Evolutionary conservation across 2,329 filamentous ascomycete genomes (phyloP).

Genomic region (Cladosporium austrohemisphaericum): DNA sequence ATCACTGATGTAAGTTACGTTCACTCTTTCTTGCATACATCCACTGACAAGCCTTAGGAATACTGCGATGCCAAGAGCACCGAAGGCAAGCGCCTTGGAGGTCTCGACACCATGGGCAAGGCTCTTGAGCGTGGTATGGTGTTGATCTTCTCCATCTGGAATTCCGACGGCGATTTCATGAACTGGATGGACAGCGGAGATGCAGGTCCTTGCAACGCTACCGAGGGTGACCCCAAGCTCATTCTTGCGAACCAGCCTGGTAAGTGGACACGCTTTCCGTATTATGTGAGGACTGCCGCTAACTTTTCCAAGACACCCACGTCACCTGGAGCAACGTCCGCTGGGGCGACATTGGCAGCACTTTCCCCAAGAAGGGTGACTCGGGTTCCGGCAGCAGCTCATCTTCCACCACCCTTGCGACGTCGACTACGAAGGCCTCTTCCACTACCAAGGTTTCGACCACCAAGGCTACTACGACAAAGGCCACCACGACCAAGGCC

Average conservation of each 20-base stretch:
- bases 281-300: no score
- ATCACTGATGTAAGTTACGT: neutral
- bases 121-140: constrained; percentile 58
- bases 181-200: constrained; percentile 63
- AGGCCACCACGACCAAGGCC: neutral
- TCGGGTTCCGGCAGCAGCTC: neutral
- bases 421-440: neutral
- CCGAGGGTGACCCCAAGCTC: constrained; percentile 49
- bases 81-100: constrained; percentile 38
- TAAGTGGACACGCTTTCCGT: no score
- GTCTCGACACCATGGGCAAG: constrained; percentile 50
- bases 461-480: neutral
- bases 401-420: neutral
- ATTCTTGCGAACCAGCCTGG: constrained; percentile 26
- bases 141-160: constrained; percentile 60
- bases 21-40: neutral
- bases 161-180: constrained; percentile 65
- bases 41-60: neutral
- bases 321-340: constrained; percentile 56
- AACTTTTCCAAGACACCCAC: constrained; percentile 43
- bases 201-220: constrained; percentile 53
- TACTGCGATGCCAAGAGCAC: constrained; percentile 9
- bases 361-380: constrained; percentile 8
- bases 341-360: constrained; percentile 59
- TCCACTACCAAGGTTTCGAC: neutral